Evolutionary conservation across 169 alveolate species (phyloP).

Genomic region (Plasmodium falciparum): DNA sequence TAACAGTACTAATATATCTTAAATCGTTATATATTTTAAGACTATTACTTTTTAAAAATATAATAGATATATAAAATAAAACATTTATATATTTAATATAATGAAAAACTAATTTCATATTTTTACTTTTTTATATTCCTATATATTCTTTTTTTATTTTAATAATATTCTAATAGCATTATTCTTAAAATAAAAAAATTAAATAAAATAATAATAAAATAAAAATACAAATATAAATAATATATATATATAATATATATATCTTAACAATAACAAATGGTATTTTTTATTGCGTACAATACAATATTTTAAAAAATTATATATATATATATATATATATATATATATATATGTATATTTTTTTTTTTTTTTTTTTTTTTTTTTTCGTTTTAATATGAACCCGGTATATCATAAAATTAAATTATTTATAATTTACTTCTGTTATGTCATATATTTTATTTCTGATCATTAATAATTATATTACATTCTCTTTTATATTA

Average conservation of each 20-base stretch:
- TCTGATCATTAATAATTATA: too few relatives aligned
- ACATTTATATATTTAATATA: conserved; percentile 26
- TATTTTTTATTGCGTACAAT: too few relatives aligned
- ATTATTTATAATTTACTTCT: too few relatives aligned
- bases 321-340: too few relatives aligned
- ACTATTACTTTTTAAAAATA: conserved; percentile 52
- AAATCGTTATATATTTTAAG: conserved; percentile 22
- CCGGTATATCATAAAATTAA: too few relatives aligned
- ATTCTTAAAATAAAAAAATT: conserved; percentile 6
- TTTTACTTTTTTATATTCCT: conserved; percentile 10
- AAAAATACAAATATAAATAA: too few relatives aligned
- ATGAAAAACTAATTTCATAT: conserved; percentile 63
- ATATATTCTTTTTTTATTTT: conserved; percentile 9
- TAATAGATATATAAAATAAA: conserved; percentile 10
- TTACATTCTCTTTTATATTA: too few relatives aligned
- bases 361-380: background rate
- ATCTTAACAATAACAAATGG: too few relatives aligned
- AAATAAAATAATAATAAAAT: background rate
- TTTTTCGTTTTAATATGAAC: conserved; percentile 17
- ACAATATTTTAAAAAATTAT: too few relatives aligned
- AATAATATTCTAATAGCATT: background rate
- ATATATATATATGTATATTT: too few relatives aligned
- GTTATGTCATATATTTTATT: too few relatives aligned
- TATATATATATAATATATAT: too few relatives aligned
- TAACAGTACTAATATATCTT: conserved; percentile 29